Conservation (phyloP, 495 filamentous ascomycete species). For the Durotheca rogersii region DNA sequence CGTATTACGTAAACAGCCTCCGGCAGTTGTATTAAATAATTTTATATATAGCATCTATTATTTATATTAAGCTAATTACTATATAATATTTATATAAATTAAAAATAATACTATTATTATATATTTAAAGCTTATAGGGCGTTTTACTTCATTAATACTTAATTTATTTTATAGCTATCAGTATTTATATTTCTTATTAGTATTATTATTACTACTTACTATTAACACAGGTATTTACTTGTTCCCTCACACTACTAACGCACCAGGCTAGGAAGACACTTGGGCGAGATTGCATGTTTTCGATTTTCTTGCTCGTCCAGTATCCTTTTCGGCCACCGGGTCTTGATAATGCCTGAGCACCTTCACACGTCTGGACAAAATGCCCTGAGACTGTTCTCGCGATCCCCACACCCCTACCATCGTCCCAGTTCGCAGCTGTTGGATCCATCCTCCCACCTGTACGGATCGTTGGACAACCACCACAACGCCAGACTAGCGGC, state of each 20-base stretch:
- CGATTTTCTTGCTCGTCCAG: conserved; percentile 19
- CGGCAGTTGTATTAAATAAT: not conserved
- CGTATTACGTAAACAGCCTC: not conserved
- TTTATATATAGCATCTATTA: no score
- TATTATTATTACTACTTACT: not conserved
- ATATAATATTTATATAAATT: no score
- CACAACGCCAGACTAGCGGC: conserved; percentile 19
- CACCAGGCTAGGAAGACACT: conserved; percentile 15
- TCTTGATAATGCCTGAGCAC: conserved; percentile 44
- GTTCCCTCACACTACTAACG: no score
- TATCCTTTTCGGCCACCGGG: conserved; percentile 16
- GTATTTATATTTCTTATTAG: no score
- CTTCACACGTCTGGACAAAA: conserved; percentile 40
- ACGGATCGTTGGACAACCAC: conserved; percentile 5
- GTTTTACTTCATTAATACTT: not conserved
- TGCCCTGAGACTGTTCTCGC: conserved; percentile 56
- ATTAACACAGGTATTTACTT: not conserved
- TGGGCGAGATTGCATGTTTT: conserved; percentile 18
- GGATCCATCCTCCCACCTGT: conserved; percentile 41
- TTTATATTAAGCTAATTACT: no score
- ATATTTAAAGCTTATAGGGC: not conserved
- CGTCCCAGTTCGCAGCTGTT: conserved; percentile 54
- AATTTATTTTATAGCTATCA: not conserved
- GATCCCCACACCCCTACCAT: conserved; percentile 78
- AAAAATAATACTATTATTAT: not conserved